These are phyloP conservation scores for Aureobasidium zeae DNA, from an alignment of 2,329 filamentous ascomycete species.

Conservation along the genomic window DNA sequence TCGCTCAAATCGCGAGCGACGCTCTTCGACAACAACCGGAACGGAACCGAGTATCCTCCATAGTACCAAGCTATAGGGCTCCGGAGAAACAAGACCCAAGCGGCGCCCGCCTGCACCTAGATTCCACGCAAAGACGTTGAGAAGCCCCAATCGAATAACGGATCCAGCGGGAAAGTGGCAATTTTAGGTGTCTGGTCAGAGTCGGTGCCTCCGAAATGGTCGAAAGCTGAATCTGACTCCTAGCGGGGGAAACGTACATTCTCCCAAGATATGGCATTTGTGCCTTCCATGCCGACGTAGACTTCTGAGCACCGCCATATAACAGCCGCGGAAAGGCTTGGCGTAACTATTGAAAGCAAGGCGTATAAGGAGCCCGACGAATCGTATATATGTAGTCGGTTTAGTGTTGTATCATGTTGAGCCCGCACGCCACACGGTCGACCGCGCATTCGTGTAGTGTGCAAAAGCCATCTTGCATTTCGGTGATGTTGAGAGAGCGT, in stretches of 20 bases:
- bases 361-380: slow-evolving; percentile 34
- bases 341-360: slow-evolving; percentile 42
- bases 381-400: slow-evolving; percentile 30
- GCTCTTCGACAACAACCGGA: slow-evolving; percentile 36
- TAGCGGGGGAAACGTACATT: slow-evolving; percentile 40
- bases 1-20: slow-evolving; percentile 43
- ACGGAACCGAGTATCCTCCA: slow-evolving; percentile 35
- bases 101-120: slow-evolving; percentile 40
- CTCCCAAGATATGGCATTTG: slow-evolving; percentile 42
- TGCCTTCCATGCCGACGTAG: slow-evolving; percentile 45
- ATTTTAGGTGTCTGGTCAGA: slow-evolving; percentile 27
- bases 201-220: slow-evolving; percentile 44
- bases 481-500: slow-evolving; percentile 18
- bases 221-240: slow-evolving; percentile 47
- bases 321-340: slow-evolving; percentile 39
- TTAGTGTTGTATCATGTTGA: slow-evolving; percentile 29
- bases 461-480: slow-evolving; percentile 22
- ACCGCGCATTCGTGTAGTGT: too few relatives aligned
- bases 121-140: slow-evolving; percentile 37
- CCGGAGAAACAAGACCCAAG: slow-evolving; percentile 52
- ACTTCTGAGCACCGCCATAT: slow-evolving; percentile 53
- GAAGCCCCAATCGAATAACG: slow-evolving; percentile 43
- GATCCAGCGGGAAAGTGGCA: slow-evolving; percentile 2
- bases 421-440: slow-evolving; percentile 25
- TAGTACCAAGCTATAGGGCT: slow-evolving; percentile 49